Base-by-base conservation (phyloP, 768 basidiomycete genomes). In the Holtermanniella nyarrowii region DNA sequence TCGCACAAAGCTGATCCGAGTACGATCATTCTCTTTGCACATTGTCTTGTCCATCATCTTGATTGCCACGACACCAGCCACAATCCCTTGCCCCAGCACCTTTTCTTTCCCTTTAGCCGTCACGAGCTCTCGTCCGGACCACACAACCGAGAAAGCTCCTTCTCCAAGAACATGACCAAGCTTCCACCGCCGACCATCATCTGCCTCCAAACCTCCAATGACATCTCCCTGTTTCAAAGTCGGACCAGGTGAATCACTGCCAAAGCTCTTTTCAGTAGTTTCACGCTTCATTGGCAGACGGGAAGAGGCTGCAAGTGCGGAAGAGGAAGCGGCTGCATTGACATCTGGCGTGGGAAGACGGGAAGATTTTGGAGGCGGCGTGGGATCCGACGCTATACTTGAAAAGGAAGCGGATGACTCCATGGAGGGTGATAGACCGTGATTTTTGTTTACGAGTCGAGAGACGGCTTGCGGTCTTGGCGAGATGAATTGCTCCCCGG, bases 1-100 rank as follows among this genome's bases (percentile, higher is more conserved):
- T 23, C 87, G 75, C 24, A 86, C 79, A 58, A 88, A 88, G 44
- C 80, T 80, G 44, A 86, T 83, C 39, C 84, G 66, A 51, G 85
- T 86, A 51, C 86, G 73, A 53, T 86, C 82, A 61, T 82, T 81
- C 55, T 78, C 77, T 22, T 74, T 72, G 50, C 74, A 77, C 31
- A 74, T 49, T 42, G 69, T 66, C 24, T 75, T 62, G 41, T 75
- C 73, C 54, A 79, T 76, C 66, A 79, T 69, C 71, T 81, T 81
- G 63, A 80, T 71, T 12, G 80, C 80, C n/a, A 78, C 78, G 1
- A 77, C 74, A 70, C 37, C 74, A 72, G 42, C 48, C 24, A 21
- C 55, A 49, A 58, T 52, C 24, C 42, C 46, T 42, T 56, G 47
- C 14, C 55, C 61, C 50, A n/a, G 16, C 14, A 23, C 31, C 25